These are phyloP conservation scores for Eucalyptus pauciflora DNA, from an alignment of 345 rosid genomes.

Conservation along the genomic window DNA sequence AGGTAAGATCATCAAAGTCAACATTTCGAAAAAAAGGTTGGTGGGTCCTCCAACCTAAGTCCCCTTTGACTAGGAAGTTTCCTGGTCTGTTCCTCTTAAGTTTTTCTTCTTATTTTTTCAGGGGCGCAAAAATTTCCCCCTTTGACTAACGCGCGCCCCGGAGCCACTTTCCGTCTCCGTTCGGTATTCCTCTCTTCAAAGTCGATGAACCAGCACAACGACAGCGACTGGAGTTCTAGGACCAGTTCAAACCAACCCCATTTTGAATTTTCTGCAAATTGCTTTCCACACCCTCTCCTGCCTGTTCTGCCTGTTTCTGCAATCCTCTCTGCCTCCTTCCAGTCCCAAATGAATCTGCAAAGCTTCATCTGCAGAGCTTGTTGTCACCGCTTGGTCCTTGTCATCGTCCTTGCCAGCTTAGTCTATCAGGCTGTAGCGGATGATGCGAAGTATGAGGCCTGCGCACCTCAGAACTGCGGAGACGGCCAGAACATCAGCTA, in stretches of 20 bases:
- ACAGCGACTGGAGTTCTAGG: not conserved
- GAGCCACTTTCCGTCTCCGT: too few species aligned
- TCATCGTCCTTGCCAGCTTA: not conserved
- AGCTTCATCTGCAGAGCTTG: not conserved
- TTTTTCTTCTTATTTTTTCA: not conserved
- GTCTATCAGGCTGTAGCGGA: not conserved
- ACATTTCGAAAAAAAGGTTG: not conserved
- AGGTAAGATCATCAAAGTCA: not conserved
- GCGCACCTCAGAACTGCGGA: not conserved
- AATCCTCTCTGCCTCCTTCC: not conserved
- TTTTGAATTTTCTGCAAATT: not conserved
- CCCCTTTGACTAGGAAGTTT: not conserved
- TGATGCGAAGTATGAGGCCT: not conserved
- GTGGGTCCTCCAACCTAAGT: not conserved
- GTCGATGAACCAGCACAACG: not conserved
- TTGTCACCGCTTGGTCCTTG: conserved; percentile 16
- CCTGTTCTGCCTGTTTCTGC: too few species aligned
- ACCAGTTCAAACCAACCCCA: not conserved
- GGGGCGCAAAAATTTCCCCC: not conserved
- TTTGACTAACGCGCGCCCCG: not conserved
- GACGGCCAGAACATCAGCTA: not conserved
- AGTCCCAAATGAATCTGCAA: not conserved
- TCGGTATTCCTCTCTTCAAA: not conserved
- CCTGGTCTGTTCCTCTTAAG: not conserved
- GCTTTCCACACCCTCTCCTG: not conserved